Conservation (phyloP, 805 yeast species). For the Nakazawaea holstii region DNA sequence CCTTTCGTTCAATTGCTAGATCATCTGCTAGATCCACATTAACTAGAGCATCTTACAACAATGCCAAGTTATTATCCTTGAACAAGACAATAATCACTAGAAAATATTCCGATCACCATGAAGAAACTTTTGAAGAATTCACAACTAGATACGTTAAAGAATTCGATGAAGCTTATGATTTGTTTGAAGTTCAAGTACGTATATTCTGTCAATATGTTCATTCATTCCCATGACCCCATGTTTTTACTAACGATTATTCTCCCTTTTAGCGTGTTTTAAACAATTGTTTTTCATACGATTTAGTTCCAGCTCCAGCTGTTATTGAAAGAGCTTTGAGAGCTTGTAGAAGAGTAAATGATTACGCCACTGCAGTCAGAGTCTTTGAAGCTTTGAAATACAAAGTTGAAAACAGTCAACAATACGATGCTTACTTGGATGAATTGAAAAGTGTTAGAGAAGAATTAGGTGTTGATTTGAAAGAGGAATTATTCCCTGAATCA, state of each 20-base stretch:
- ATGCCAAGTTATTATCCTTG: slow-evolving; percentile 17
- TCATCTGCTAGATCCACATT: slow-evolving; percentile 22
- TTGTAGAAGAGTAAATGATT: slow-evolving; percentile 97
- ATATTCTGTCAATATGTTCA: too few relatives aligned
- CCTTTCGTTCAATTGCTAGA: slow-evolving; percentile 29
- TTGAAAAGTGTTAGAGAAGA: slow-evolving; percentile 87
- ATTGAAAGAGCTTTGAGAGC: slow-evolving; percentile 95
- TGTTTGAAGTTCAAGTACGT: slow-evolving; percentile 69
- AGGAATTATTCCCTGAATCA: slow-evolving; percentile 61
- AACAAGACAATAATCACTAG: slow-evolving; percentile 33
- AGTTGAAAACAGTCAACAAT: slow-evolving; percentile 92
- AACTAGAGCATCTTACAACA: slow-evolving; percentile 10
- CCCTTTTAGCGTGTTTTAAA: slow-evolving; percentile 77
- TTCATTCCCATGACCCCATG: too few relatives aligned
- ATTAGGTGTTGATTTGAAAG: slow-evolving; percentile 89
- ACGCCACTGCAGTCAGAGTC: slow-evolving; percentile 97
- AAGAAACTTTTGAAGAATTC: slow-evolving; percentile 93
- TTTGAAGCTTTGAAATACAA: slow-evolving; percentile 96
- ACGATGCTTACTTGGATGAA: slow-evolving; percentile 93
- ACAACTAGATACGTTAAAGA: slow-evolving; percentile 88
- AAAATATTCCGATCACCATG: slow-evolving; percentile 79
- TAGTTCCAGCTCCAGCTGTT: slow-evolving; percentile 97
- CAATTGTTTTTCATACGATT: slow-evolving; percentile 97
- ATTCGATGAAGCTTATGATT: slow-evolving; percentile 88
- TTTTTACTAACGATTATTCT: slow-evolving; percentile 20